Base-by-base conservation (phyloP, 441 rosid genomes). In the Kokia cookei region DNA sequence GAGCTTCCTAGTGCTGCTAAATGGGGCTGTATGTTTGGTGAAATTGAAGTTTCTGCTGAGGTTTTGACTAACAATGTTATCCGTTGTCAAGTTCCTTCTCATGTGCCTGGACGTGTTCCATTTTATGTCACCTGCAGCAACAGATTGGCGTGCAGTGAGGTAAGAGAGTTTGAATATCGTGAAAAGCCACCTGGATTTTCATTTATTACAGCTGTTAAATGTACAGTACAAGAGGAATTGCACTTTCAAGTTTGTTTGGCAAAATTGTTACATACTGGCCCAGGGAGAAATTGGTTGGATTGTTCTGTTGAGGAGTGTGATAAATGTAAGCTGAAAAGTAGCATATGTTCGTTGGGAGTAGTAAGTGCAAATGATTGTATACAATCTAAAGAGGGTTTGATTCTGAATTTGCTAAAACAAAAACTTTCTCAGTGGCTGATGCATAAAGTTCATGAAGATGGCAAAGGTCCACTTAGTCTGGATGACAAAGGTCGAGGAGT, bases 11-110 rank as follows among this genome's bases (percentile, higher is more conserved):
- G 48, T 22, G 75, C 81, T 66, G 74, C 77, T 19, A 86, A 77
- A 43, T 91, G 89, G 92, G 81, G 87, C 62, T 89, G 93, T 75
- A 91, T 91, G 96, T 91, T 91, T 73, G 96, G 93, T 35, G 93
- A 87, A 79, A 79, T 86, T 73, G 96, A 89, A 82, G 93, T 91
- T 65, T 55, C 86, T 58, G 91, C 92, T 63, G 93, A 91, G 74
- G 86, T 89, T 77, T 64, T 91, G 78, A 76, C 84, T 29, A 70
- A 80, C 63, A 80, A 77, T 78, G 82, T 81, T 43, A 81, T 91
- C 42, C 79, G 87, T 66, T 91, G 96, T 82, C 81, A 79, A 58
- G 86, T 86, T 58, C 96, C 96, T 65, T 68, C 63, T 19, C 93
- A 87, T 81, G 77, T 79, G 75, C 67, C 86, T 17, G 93, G 92